Conservation (phyloP, 2,329 filamentous ascomycete species). For the Calonectria henricotiae region DNA sequence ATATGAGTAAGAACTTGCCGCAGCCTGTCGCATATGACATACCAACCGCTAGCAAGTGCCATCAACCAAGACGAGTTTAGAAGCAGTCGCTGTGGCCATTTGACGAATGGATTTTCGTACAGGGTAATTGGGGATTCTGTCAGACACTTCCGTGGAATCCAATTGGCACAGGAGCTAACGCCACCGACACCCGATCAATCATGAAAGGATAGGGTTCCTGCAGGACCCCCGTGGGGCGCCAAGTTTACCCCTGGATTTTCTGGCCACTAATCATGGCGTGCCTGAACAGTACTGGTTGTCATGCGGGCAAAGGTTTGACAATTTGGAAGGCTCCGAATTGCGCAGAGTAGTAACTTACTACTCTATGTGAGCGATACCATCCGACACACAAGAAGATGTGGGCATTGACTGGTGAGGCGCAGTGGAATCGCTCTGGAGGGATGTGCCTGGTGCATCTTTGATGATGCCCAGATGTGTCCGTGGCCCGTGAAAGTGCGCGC, state of each 20-base stretch:
- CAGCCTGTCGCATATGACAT: background rate
- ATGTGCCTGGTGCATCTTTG: background rate
- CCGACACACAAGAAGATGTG: background rate
- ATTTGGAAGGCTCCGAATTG: conserved; percentile 6
- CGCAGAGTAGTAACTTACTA: background rate
- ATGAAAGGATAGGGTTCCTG: conserved; percentile 10
- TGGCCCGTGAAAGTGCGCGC: background rate
- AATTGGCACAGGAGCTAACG: conserved; percentile 18
- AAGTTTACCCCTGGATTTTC: conserved; percentile 29
- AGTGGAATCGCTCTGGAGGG: background rate
- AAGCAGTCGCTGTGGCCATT: background rate
- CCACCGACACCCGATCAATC: conserved; percentile 1
- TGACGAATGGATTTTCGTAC: background rate
- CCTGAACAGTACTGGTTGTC: conserved; percentile 19
- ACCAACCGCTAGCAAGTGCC: background rate
- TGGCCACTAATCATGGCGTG: conserved; percentile 22
- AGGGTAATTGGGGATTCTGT: conserved; percentile 18
- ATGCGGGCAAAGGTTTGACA: conserved; percentile 17
- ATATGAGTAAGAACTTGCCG: background rate
- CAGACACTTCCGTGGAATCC: conserved; percentile 11
- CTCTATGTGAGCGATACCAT: background rate
- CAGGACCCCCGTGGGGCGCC: conserved; percentile 19
- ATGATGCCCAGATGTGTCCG: background rate
- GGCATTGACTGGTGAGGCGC: conserved; percentile 9
- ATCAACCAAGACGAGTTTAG: background rate